Evolutionary conservation across 2,329 filamentous ascomycete species (phyloP), one percentile per base, ranked within the genome.

Genomic region (Boeremia lycopersici): DNA sequence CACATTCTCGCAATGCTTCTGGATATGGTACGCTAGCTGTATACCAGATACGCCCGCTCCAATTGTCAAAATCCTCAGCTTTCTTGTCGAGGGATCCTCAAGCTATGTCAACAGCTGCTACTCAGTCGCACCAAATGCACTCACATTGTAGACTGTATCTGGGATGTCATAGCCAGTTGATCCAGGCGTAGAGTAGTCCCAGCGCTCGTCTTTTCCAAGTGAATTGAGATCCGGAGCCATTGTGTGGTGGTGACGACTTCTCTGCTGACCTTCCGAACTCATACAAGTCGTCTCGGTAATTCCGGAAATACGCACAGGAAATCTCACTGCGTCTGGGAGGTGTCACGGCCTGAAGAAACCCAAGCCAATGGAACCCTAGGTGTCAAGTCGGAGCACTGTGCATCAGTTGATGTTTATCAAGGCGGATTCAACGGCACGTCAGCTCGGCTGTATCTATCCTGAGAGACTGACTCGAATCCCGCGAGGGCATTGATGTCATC

Each of bases 21-120:
- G 77, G 42, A 81, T 78, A n/a, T 76, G 67, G 49, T 81, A 80
- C 57, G 79, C 78, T 64, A 77, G 74, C 57, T 79, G 64, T 11
- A 81, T 81, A 6, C 79, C 79, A 9, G 76, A 77, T 1, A 81
- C 71, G 6, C 79, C 80, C 4, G 76, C 79, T 28, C 80, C 80
- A 48, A 82, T 80, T 8, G 77, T 80, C 34, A 82, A 56, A 2
- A 81, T 76, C 36, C 74, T 78, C 23, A 82, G 53, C 57, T 77
- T 79, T 3, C 56, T 42, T 9, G 56, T 53, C 1, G 61, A 54
- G 4, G 62, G 61, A 12, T 65, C 61, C 62, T 64, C 4, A 4
- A 1, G 5, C 1, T 11, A 11, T 26, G 13, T 54, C 31, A 49
- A 15, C 6, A 4, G 5, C 0, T 17, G 13, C 10, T 28, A 8